phyloP scores from a whole-genome alignment of 2,329 filamentous ascomycete species.

The Diaporthe citri region DNA sequence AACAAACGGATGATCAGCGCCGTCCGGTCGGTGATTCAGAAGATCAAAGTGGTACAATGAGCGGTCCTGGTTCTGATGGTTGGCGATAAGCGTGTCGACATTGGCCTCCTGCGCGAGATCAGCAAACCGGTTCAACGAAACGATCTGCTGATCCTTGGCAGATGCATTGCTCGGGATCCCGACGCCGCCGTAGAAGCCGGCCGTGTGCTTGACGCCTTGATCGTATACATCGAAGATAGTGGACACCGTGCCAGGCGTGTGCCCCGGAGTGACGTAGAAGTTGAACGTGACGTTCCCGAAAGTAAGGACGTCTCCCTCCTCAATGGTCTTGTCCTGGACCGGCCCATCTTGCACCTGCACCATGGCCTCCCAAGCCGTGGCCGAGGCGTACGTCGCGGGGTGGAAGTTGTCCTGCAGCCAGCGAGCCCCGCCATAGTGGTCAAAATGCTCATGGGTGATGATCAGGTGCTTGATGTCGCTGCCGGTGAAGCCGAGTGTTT shows the following conservation, averaged over 20 bases:
- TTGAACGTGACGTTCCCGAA: slow-evolving; percentile 12
- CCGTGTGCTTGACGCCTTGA: not conserved
- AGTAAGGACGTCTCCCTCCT: not conserved
- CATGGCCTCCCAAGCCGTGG: slow-evolving; percentile 5
- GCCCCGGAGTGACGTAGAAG: not conserved
- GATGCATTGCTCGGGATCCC: not conserved
- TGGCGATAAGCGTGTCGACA: slow-evolving; percentile 43
- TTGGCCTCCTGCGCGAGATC: slow-evolving; percentile 33
- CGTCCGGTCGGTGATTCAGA: not conserved
- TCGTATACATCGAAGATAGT: not conserved
- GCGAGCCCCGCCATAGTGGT: slow-evolving; percentile 46
- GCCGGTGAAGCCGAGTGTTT: slow-evolving; percentile 36
- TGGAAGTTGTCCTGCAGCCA: slow-evolving; percentile 45
- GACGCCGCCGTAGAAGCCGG: not conserved
- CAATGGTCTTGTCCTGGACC: not conserved
- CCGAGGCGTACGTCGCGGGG: slow-evolving; percentile 11
- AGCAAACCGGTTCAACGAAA: slow-evolving; percentile 6
- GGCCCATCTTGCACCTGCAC: not conserved
- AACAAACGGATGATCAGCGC: not conserved
- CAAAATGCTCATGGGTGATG: slow-evolving; percentile 48
- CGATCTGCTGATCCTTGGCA: slow-evolving; percentile 5
- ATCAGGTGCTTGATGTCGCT: slow-evolving; percentile 48
- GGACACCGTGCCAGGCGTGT: not conserved
- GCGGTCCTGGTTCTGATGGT: slow-evolving; percentile 44
- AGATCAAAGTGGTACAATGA: slow-evolving; percentile 15